Base-by-base conservation (phyloP, 2,329 filamentous ascomycete species). In the Phialophora chinensis region DNA sequence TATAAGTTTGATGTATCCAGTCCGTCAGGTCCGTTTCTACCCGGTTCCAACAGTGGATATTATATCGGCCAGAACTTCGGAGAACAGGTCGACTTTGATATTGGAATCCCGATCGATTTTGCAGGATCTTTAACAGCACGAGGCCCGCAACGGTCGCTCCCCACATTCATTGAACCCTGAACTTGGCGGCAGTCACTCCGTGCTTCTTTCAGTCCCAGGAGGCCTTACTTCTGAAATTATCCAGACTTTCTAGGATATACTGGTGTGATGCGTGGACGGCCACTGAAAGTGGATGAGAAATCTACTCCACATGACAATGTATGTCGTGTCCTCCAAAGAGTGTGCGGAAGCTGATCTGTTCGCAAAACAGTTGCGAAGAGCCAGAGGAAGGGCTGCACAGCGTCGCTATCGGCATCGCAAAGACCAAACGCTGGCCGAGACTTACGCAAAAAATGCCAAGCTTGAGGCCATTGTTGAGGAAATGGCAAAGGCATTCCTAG, bases 391-490 rank as follows among this genome's bases (percentile, higher is more conserved):
- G 23, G 59, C 59, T 14, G 59, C 59, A 23, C 59, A 61, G 31
- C 59, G 31, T 20, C 59, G 59, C 10, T 61, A 61, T 38, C 6
- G 59, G 25, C 14, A 27, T 38, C 27, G 59, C 17, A 33, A 61
- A 42, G 59, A 53, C 31, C 59, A 61, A 53, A 61, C 47, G 8
- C 17, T 60, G 23, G 20, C 58, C 20, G 42, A 52, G 27, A 52
- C n/a, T 20, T 25, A 60, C 2, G 58, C 42, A 0, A 49, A 14
- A 52, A 60, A 50, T 33, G 25, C 33, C 27, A 60, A 52, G 47
- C 58, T 60, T 17, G 58, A 60, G 38, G 29, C 58, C 17, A 29
- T 60, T 60, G 44, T 60, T 20, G 38, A 60, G 23, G 58, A 44
- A 5, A 50, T 60, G 44, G 38, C 20, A 25, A 52, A 20, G 25